Evolutionary conservation across 2,329 filamentous ascomycete genomes (phyloP).

Genomic region (Fusarium virguliforme): DNA sequence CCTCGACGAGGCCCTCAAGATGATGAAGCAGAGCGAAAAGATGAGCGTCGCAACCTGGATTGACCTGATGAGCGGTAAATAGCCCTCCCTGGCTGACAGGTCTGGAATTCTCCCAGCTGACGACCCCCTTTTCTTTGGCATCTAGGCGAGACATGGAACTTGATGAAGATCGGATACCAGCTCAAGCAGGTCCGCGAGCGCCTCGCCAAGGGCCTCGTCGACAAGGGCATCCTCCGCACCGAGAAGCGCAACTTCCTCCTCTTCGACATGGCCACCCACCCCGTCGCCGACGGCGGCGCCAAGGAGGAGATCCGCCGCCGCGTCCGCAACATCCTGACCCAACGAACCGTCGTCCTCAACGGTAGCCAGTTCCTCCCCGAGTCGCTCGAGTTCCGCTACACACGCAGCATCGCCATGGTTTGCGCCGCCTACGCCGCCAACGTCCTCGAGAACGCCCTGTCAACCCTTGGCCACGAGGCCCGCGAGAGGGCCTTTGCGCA

Average conservation of each 20-base stretch:
- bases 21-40: conserved; percentile 99
- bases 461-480: conserved; percentile 92
- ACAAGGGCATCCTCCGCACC: conserved; percentile 98
- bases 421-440: conserved; percentile 98
- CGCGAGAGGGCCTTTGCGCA: conserved; percentile 95
- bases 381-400: conserved; percentile 92
- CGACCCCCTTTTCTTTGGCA: conserved; percentile 39
- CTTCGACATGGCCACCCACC: conserved; percentile 99
- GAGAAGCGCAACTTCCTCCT: conserved; percentile 99
- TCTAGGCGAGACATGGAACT: conserved; percentile 98
- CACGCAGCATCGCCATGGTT: conserved; percentile 94
- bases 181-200: conserved; percentile 99
- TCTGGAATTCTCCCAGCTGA: conserved; percentile 33
- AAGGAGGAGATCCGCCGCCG: conserved; percentile 97
- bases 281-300: conserved; percentile 94
- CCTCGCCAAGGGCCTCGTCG: conserved; percentile 95
- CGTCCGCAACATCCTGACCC: conserved; percentile 92
- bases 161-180: conserved; percentile 99
- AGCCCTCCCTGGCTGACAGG: conserved; percentile 39
- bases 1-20: conserved; percentile 97
- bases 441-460: conserved; percentile 97
- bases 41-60: conserved; percentile 99
- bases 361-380: conserved; percentile 92
- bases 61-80: conserved; percentile 94
- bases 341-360: conserved; percentile 92